A percentile compares a stretch with the other conserved stretches of the same genome.
phyloP scores from a whole-genome alignment of 495 filamentous ascomycete species.

The Glonium stellatum region DNA sequence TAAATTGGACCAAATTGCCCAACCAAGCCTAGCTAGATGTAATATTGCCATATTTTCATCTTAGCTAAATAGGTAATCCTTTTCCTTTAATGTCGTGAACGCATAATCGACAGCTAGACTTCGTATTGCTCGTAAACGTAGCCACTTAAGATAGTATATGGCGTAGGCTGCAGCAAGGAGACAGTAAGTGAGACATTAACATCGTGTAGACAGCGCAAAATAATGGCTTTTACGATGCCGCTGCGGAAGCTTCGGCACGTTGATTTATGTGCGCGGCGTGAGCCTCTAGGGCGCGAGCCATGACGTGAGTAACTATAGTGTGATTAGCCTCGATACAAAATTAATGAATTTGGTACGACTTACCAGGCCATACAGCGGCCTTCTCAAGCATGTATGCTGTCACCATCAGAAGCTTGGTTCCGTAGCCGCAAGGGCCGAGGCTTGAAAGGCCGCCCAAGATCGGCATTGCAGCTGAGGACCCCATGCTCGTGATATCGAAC shows the following conservation, averaged over 20 bases:
- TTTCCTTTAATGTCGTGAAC: too few species aligned
- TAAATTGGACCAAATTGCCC: too few species aligned
- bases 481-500: conserved; percentile 41
- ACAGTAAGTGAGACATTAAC: too few species aligned
- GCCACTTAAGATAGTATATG: too few species aligned
- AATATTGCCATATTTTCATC: too few species aligned
- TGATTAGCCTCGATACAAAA: conserved; percentile 32
- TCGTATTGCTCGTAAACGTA: too few species aligned
- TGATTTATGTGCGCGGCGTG: conserved; percentile 74
- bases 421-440: conserved; percentile 63
- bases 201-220: not conserved
- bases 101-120: too few species aligned
- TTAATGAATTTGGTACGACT: conserved; percentile 30
- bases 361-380: conserved; percentile 88
- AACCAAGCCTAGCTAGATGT: too few species aligned
- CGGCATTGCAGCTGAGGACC: conserved; percentile 46
- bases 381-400: conserved; percentile 87
- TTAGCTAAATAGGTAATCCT: too few species aligned
- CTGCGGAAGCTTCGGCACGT: conserved; percentile 33
- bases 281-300: conserved; percentile 77
- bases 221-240: not conserved
- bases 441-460: conserved; percentile 45
- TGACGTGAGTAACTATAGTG: conserved; percentile 68
- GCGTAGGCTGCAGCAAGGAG: too few species aligned
- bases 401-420: conserved; percentile 76